Evolutionary conservation across 1,284 basidiomycete genomes (phyloP).

Genomic region (Coniophora puteana): DNA sequence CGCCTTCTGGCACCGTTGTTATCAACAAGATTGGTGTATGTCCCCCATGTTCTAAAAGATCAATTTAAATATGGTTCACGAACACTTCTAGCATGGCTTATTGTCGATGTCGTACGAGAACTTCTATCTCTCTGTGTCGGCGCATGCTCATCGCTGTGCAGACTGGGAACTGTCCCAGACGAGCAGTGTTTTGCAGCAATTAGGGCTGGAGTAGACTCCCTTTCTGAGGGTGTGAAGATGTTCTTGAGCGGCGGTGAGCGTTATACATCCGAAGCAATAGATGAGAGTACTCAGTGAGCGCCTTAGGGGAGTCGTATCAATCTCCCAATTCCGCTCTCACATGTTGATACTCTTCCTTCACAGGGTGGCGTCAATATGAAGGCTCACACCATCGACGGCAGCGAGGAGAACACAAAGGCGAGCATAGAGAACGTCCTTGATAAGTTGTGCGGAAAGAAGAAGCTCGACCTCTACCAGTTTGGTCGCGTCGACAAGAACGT

Average conservation of each 20-base stretch:
- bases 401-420: conserved; percentile 32
- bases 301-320: conserved; percentile 16
- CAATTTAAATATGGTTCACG: no score
- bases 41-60: no score
- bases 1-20: no score
- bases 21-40: no score
- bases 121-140: no score
- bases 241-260: conserved; percentile 43
- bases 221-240: conserved; percentile 43
- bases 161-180: conserved; percentile 46
- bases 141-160: no score
- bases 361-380: conserved; percentile 32
- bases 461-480: conserved; percentile 46
- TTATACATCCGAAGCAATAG: not conserved
- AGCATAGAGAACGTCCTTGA: conserved; percentile 37
- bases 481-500: conserved; percentile 36
- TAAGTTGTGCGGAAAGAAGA: conserved; percentile 41
- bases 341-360: conserved; percentile 13
- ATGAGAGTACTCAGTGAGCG: not conserved
- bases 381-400: no score
- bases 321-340: conserved; percentile 19
- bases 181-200: conserved; percentile 58
- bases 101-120: no score
- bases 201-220: conserved; percentile 56
- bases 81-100: no score